Evolutionary conservation across 2,329 filamentous ascomycete genomes (phyloP), one percentile per base, ranked within the genome.

Genomic region (Aspergillus costaricaensis): DNA sequence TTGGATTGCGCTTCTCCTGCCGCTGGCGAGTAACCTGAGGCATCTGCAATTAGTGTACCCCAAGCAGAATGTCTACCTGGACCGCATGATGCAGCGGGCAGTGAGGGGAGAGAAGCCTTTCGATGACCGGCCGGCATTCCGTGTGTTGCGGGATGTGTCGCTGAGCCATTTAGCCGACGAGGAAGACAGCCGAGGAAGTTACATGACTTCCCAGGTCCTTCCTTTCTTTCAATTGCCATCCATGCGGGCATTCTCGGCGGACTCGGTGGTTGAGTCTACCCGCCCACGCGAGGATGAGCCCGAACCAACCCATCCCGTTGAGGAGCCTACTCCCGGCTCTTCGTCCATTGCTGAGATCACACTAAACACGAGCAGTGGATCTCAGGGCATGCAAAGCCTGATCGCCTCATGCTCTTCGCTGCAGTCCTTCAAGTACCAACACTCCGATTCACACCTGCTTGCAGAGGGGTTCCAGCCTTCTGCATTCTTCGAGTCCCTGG

Each of bases 401-500:
- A 55, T 73, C 9, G 49, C 61, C 2, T 64, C 64, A 3, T 73
- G 71, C 57, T 50, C 66, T 7, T 58, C 63, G 1, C 55, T 74
- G 15, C 63, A 59, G 4, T 70, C 69, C 0, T 72, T 74, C 58
- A 73, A 72, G 52, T 72, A 74, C 27, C 71, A 74, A 44, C 71
- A 74, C 58, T 71, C 70, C 1, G 71, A 74, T 49, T 64, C 64
- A 2, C 68, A 70, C n/a, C 43, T 70, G 6, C 60, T 64, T 2
- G 65, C 69, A 0, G 64, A 68, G 43, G 71, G 68, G 4, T 73
- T 68, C 56, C 67, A 64, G 32, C 71, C 71, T 1, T 59, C 65
- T 1, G 67, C 68, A 1, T 72, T 74, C 51, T 57, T 66, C 55
- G 61, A 54, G 30, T 70, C 71, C 8, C 60, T 74, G 21, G 48